Conservation (phyloP, 169 alveolate species). For the Cryptosporidium sp. region DNA sequence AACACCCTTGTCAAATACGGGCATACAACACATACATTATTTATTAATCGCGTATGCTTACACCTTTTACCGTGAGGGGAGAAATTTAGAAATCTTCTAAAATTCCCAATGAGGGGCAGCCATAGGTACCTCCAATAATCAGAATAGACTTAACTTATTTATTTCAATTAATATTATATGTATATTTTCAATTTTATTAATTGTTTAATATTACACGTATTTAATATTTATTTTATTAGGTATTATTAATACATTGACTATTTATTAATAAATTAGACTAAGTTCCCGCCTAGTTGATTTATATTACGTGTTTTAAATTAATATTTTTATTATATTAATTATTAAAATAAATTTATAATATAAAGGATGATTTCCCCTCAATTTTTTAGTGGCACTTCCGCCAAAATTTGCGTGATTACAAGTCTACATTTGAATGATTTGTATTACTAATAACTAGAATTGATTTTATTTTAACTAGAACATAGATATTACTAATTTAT, state of each 20-base stretch:
- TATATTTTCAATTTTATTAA: not conserved
- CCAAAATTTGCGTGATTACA: conserved; percentile 9
- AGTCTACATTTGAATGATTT: conserved; percentile 6
- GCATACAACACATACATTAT: conserved; percentile 74
- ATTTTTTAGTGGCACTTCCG: not conserved
- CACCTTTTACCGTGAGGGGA: conserved; percentile 24
- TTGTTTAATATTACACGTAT: not conserved
- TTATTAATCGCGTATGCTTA: not conserved
- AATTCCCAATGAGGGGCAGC: conserved; percentile 6
- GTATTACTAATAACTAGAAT: not conserved
- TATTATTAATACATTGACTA: too few species aligned
- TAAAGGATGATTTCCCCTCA: not conserved
- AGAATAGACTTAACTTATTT: conserved; percentile 19
- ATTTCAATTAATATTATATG: not conserved
- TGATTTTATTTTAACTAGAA: not conserved
- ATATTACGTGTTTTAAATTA: not conserved
- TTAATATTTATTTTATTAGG: not conserved
- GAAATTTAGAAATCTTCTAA: conserved; percentile 19
- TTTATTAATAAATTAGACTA: too few species aligned
- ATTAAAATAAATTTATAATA: not conserved
- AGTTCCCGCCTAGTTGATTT: not conserved
- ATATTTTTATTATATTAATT: not conserved
- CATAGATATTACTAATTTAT: not conserved
- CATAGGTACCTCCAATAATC: conserved; percentile 32
- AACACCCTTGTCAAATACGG: conserved; percentile 67